These are phyloP conservation scores for Neofusicoccum laricinum DNA, from an alignment of 2,329 filamentous ascomycete species.

Conservation along the genomic window DNA sequence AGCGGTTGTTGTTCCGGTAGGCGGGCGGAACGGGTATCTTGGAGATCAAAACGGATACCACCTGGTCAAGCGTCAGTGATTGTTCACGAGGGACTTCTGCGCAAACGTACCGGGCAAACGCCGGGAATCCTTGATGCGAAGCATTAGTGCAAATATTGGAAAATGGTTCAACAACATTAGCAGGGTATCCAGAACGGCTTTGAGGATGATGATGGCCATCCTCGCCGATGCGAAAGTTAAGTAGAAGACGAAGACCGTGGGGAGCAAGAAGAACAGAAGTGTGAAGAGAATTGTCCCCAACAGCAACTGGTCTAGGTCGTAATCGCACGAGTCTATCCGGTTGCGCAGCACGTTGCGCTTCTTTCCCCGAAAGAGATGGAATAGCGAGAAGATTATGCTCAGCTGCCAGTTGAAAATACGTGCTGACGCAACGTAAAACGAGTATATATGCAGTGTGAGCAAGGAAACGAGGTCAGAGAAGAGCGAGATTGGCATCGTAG, in stretches of 20 bases:
- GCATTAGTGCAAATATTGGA: slow-evolving; percentile 93
- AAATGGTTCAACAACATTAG: slow-evolving; percentile 97
- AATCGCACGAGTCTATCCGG: slow-evolving; percentile 97
- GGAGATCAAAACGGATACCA: slow-evolving; percentile 86
- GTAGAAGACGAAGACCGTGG: slow-evolving; percentile 95
- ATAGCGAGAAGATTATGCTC: slow-evolving; percentile 93
- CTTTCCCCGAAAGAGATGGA: slow-evolving; percentile 96
- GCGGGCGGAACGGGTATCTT: slow-evolving; percentile 58
- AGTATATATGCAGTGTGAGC: slow-evolving; percentile 93
- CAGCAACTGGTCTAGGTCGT: slow-evolving; percentile 93
- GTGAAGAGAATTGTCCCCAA: slow-evolving; percentile 97
- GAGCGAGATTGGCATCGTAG: slow-evolving; percentile 93
- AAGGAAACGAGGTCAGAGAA: slow-evolving; percentile 92
- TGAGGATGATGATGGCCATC: slow-evolving; percentile 92
- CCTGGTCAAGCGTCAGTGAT: slow-evolving; percentile 42
- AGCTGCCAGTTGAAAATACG: slow-evolving; percentile 99
- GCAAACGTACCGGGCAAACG: slow-evolving; percentile 69
- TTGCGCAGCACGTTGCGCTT: slow-evolving; percentile 96
- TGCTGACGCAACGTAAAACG: slow-evolving; percentile 94
- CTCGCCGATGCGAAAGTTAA: slow-evolving; percentile 91
- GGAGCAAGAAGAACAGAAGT: slow-evolving; percentile 87
- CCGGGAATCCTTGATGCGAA: slow-evolving; percentile 87
- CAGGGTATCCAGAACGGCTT: slow-evolving; percentile 85
- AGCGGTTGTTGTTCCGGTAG: slow-evolving; percentile 35
- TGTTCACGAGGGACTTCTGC: not conserved